Percentiles rank a stretch among this genome's conserved stretches.
Conservation (phyloP, 2,329 filamentous ascomycete species). For the Hyphodiscus sp. region DNA sequence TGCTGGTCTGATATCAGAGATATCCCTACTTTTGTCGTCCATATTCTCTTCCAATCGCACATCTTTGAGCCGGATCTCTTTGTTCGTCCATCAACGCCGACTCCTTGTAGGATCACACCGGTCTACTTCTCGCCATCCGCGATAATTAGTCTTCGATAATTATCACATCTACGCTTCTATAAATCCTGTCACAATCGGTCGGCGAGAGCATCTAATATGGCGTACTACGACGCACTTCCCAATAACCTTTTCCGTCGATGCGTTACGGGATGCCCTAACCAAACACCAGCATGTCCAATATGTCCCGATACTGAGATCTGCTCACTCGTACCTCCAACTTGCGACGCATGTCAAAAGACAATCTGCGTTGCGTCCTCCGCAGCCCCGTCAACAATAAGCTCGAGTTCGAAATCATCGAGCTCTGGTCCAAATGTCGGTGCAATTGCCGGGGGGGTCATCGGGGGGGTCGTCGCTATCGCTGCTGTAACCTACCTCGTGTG, state of each 20-base stretch:
- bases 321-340: conserved; percentile 51
- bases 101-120: neutral
- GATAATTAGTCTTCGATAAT: neutral
- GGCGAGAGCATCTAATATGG: conserved; percentile 5
- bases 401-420: conserved; percentile 26
- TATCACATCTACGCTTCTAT: neutral
- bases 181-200: neutral
- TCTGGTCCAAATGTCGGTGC: conserved; percentile 66
- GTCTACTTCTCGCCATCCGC: neutral
- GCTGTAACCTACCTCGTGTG: conserved; percentile 74
- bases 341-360: conserved; percentile 51
- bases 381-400: conserved; percentile 17
- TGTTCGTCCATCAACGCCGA: neutral
- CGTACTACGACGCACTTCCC: conserved; percentile 15
- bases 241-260: conserved; percentile 49
- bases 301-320: conserved; percentile 51
- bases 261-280: conserved; percentile 43
- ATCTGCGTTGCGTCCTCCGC: conserved; percentile 42
- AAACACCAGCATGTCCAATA: conserved; percentile 50
- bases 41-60: neutral
- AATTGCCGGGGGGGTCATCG: conserved; percentile 87
- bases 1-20: conserved; percentile 13
- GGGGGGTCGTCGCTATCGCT: conserved; percentile 71
- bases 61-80: conserved; percentile 1
- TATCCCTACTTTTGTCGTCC: conserved; percentile 3